Conservation (phyloP, 2,329 filamentous ascomycete species). For the Monilinia aucupariae region DNA sequence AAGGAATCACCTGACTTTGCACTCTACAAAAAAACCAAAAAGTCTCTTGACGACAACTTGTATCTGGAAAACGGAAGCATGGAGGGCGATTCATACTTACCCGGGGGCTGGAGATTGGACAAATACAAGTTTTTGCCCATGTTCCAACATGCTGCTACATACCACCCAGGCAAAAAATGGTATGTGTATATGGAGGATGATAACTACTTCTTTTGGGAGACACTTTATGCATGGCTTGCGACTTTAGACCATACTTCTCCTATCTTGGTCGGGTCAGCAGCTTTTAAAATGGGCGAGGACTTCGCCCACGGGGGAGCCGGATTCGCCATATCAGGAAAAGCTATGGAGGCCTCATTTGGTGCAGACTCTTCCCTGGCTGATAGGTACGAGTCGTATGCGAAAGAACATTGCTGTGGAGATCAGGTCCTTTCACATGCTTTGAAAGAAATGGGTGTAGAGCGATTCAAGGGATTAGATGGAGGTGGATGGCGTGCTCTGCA, state of each 20-base stretch:
- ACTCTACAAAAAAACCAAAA: constrained; percentile 17
- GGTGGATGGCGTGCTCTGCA: constrained; percentile 19
- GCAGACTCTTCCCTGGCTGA: constrained; percentile 13
- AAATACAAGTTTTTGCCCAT: constrained; percentile 60
- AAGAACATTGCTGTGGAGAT: constrained; percentile 20
- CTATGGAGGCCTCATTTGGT: constrained; percentile 38
- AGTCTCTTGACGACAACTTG: constrained; percentile 14
- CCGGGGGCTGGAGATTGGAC: constrained; percentile 48
- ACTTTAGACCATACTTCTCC: constrained; percentile 41
- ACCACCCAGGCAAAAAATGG: constrained; percentile 51
- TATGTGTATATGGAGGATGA: constrained; percentile 56
- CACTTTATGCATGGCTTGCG: constrained; percentile 45
- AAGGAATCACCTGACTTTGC: constrained; percentile 21
- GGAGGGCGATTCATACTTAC: constrained; percentile 21
- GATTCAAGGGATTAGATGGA: constrained; percentile 15
- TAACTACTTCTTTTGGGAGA: constrained; percentile 52
- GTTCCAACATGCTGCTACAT: constrained; percentile 47
- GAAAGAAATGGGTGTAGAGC: constrained; percentile 15
- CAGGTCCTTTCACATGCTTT: constrained; percentile 19
- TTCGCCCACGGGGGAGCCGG: constrained; percentile 56
- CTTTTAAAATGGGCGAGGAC: constrained; percentile 39
- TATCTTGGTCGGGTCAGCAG: constrained; percentile 44
- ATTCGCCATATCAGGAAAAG: constrained; percentile 47
- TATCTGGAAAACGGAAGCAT: constrained; percentile 20
- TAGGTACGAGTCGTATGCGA: constrained; percentile 13